Conservation (phyloP, 768 basidiomycete species). For the Amanita molliuscula region DNA sequence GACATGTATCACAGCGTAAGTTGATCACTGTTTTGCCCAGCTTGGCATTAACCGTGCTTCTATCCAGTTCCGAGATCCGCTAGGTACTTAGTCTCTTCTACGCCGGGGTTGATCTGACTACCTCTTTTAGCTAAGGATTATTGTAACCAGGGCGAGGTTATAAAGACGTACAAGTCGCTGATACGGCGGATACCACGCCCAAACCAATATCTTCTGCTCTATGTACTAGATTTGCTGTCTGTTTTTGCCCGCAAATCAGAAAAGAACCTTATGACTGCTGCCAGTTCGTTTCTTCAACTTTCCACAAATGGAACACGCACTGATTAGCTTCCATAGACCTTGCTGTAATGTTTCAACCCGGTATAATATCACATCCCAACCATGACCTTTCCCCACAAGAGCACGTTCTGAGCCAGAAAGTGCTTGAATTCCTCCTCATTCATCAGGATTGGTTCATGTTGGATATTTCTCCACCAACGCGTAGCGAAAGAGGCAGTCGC, state of each 20-base stretch:
- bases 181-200: conserved; percentile 79
- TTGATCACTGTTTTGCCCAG: conserved; percentile 13
- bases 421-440: conserved; percentile 93
- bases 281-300: conserved; percentile 48
- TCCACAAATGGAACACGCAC: not conserved
- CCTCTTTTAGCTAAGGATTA: conserved; percentile 46
- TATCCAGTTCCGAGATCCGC: conserved; percentile 64
- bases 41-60: conserved; percentile 4
- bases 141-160: conserved; percentile 60
- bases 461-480: conserved; percentile 68
- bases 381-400: conserved; percentile 84
- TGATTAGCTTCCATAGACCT: conserved; percentile 50
- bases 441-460: conserved; percentile 95
- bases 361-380: conserved; percentile 78
- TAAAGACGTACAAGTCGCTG: conserved; percentile 72
- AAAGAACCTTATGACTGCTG: conserved; percentile 92
- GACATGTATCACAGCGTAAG: conserved; percentile 82
- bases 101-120: conserved; percentile 8
- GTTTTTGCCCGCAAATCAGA: conserved; percentile 90
- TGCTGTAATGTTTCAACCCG: conserved; percentile 95
- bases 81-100: conserved; percentile 33
- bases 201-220: conserved; percentile 94
- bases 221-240: conserved; percentile 90
- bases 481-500: conserved; percentile 1
- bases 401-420: conserved; percentile 79